Base-by-base conservation (phyloP, 345 rosid species). In the Citrus sp. region DNA sequence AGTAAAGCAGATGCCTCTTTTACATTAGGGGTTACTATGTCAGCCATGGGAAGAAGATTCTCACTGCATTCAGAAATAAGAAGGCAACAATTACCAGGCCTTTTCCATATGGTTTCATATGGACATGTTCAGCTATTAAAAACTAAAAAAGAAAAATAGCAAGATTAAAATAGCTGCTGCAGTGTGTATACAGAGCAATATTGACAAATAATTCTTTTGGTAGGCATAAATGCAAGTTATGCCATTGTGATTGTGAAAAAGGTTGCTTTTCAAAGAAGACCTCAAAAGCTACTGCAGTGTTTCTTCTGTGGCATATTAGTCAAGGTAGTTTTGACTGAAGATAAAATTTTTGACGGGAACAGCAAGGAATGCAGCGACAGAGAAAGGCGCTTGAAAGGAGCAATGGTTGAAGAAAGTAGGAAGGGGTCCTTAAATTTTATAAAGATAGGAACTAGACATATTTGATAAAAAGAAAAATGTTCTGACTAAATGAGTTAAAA, bases 1-100 rank as follows among this genome's bases (percentile, higher is more conserved):
- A 96, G 97, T 68, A 96, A 87, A 83, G 97, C 90, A 78, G 97
- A 90, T 21, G 98, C 97, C 82, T 96, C 98, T 85, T 89, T 92
- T 70, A 94, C 76, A 85, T 96, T 96, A 62, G 99, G 99, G 75
- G 99, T 96, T 60, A 94, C 81, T 51, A 96, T 84, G 81, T 92
- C 92, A 70, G 98, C 94, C 82, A 92, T 79, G 51, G 97, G 97
- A 78, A 96, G 85, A 56, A 96, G 94, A 70, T 85, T 86, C 87
- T 94, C 95, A 81, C 97, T 94, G 86, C 84, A 88, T 70, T 55
- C 51, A 80, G 25, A 77, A 86, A 69, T 67, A 79, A 79, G 35
- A 60, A 55, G 67, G 49, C 59, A 71, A 49, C 25, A 67, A 25
- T 66, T 62, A 63, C 27, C 25, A 14, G 25, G 27, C 74, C 19